Conservation (phyloP, 176 grass and related monocot species). For the Triticum urartu region DNA sequence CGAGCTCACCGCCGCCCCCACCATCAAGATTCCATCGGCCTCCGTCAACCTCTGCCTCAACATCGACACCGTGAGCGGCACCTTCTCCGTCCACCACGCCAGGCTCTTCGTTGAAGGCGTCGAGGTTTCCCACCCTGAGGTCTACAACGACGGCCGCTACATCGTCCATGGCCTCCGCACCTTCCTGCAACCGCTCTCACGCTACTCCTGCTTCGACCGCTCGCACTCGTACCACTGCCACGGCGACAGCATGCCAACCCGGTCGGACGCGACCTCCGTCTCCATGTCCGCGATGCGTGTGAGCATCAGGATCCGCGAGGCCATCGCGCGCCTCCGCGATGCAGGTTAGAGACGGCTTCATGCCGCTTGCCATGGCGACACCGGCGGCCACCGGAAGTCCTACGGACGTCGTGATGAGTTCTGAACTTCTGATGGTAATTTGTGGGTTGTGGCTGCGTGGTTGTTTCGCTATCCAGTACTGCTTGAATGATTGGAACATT, state of each 20-base stretch:
- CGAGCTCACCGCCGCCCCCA: slow-evolving; percentile 41
- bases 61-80: slow-evolving; percentile 30
- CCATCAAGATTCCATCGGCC: slow-evolving; percentile 49
- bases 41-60: slow-evolving; percentile 60
- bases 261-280: slow-evolving; percentile 19
- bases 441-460: neutral
- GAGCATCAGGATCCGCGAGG: slow-evolving; percentile 63
- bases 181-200: slow-evolving; percentile 55
- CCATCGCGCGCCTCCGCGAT: slow-evolving; percentile 57
- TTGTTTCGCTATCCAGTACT: neutral
- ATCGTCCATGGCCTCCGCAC: slow-evolving; percentile 61
- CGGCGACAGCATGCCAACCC: neutral
- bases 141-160: slow-evolving; percentile 73
- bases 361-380: slow-evolving; percentile 52
- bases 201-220: slow-evolving; percentile 42
- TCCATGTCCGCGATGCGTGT: slow-evolving; percentile 27
- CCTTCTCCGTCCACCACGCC: slow-evolving; percentile 32
- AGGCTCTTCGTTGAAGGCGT: slow-evolving; percentile 64
- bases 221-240: slow-evolving; percentile 8
- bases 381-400: neutral
- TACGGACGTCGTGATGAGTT: neutral
- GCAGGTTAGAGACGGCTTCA: slow-evolving; percentile 48
- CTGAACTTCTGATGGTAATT: neutral
- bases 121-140: slow-evolving; percentile 57
- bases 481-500: neutral